Percentiles rank a stretch among this genome's conserved stretches.
These are phyloP conservation scores for Blastocystis sp. DNA, from an alignment of 352 stramenopile species.

Conservation along the genomic window DNA sequence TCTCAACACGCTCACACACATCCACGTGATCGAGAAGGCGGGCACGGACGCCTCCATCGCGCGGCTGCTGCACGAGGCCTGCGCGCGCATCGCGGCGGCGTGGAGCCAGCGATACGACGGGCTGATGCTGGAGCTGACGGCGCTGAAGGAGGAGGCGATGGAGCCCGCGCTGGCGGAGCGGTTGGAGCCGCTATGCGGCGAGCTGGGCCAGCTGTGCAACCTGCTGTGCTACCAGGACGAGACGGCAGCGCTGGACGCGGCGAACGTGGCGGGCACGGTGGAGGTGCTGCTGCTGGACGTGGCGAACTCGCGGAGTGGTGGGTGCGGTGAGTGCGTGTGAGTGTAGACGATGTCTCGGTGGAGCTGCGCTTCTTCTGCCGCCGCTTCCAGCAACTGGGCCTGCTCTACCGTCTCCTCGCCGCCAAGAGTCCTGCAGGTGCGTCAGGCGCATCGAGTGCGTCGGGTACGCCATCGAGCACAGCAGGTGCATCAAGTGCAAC, in stretches of 20 bases:
- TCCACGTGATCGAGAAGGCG: neutral
- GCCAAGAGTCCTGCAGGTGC: neutral
- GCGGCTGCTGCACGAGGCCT: neutral
- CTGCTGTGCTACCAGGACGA: slow-evolving; percentile 7
- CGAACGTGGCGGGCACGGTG: neutral
- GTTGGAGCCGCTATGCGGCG: neutral
- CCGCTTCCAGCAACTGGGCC: neutral
- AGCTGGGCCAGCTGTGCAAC: neutral
- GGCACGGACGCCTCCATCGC: neutral
- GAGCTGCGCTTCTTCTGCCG: neutral
- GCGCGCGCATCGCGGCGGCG: neutral
- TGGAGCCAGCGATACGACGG: neutral
- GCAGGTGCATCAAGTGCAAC: too few species aligned
- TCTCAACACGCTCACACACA: neutral
- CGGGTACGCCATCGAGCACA: neutral
- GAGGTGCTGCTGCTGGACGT: slow-evolving; percentile 9
- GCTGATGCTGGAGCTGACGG: neutral
- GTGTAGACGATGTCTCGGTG: neutral
- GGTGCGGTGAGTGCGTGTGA: neutral
- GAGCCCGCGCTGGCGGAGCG: neutral
- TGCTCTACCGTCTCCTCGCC: neutral
- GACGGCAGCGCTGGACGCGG: neutral
- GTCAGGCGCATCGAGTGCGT: neutral
- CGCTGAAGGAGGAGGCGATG: neutral
- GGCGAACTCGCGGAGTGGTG: neutral